Conservation (phyloP, 139 green algal genomes). For the Chlamydomonas eustigma region DNA sequence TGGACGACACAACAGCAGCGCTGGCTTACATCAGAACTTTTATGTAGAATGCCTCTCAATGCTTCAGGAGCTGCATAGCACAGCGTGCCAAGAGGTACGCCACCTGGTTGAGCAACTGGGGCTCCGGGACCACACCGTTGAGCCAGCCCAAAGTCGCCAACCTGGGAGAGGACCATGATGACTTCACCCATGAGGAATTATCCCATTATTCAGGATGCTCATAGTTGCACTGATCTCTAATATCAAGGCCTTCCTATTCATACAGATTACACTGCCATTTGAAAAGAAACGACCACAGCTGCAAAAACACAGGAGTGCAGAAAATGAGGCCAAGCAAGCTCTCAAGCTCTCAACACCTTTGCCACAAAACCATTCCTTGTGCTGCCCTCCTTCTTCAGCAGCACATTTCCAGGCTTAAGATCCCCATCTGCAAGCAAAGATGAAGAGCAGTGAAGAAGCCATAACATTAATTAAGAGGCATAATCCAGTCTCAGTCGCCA, state of each 20-base stretch:
- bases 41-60: conserved; percentile 4
- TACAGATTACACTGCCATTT: no score
- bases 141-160: conserved; percentile 14
- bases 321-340: no score
- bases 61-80: conserved; percentile 13
- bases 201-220: no score
- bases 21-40: conserved; percentile 1
- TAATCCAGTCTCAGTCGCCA: no score
- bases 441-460: no score
- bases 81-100: conserved; percentile 1
- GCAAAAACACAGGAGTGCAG: no score
- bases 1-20: neutral
- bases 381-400: conserved; percentile 7
- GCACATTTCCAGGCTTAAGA: conserved; percentile 17
- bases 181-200: no score
- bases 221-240: no score
- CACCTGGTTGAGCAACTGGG: neutral
- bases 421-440: conserved; percentile 10
- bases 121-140: neutral
- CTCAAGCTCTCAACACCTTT: conserved; percentile 9
- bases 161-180: no score
- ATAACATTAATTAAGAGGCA: no score
- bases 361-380: conserved; percentile 8
- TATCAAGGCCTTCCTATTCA: no score
- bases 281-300: no score